Conservation (phyloP, 345 rosid genomes). For the Hibiscus mutabilis region DNA sequence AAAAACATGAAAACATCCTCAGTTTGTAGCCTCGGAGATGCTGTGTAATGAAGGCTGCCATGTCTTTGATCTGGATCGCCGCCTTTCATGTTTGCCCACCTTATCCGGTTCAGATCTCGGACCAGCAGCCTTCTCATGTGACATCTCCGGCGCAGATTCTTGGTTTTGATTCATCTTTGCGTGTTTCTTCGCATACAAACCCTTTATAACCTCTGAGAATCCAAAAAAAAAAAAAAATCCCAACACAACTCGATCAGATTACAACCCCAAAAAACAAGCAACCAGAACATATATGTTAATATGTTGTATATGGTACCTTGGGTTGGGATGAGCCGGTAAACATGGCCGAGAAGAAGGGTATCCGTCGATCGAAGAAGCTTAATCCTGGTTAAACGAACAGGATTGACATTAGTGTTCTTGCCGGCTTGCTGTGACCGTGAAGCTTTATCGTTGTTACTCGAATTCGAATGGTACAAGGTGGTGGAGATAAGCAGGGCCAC, state of each 20-base stretch:
- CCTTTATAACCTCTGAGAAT: conserved; percentile 74
- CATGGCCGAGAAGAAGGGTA: conserved; percentile 70
- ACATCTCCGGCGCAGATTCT: conserved; percentile 12
- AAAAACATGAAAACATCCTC: conserved; percentile 12
- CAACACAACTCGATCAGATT: not conserved
- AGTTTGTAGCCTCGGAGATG: conserved; percentile 71
- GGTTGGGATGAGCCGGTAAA: conserved; percentile 71
- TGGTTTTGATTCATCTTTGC: conserved; percentile 47
- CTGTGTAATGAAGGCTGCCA: conserved; percentile 94
- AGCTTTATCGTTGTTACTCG: conserved; percentile 11
- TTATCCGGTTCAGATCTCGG: conserved; percentile 36
- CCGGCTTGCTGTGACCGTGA: not conserved
- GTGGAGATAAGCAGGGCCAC: conserved; percentile 89
- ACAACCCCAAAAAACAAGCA: not conserved
- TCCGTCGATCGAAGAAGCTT: conserved; percentile 92
- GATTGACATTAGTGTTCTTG: conserved; percentile 5
- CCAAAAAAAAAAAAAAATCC: not conserved
- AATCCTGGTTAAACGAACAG: conserved; percentile 70
- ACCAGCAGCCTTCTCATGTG: conserved; percentile 10
- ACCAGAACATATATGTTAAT: not conserved
- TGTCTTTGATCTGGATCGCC: conserved; percentile 47
- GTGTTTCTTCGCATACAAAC: conserved; percentile 58
- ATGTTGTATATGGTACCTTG: conserved; percentile 38
- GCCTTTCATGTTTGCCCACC: conserved; percentile 53
- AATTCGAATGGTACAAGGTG: conserved; percentile 38